Evolutionary conservation across 768 basidiomycete genomes (phyloP), one percentile per base, ranked within the genome.

Genomic region (Pleurotus pulmonarius): DNA sequence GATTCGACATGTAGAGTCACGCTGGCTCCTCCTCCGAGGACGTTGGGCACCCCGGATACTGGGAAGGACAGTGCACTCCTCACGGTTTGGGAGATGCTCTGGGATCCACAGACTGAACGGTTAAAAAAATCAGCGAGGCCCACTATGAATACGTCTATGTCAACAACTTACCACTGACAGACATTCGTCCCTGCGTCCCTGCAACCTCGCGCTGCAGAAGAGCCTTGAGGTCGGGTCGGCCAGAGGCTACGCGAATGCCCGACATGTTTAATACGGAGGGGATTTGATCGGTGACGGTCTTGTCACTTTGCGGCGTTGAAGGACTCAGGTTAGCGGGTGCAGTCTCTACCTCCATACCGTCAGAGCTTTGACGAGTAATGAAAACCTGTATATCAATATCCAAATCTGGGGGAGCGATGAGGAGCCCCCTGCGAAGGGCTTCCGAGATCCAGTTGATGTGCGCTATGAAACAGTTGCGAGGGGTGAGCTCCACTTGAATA

Each of bases 371-470:
- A 12, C 55, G 55, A 13, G 81, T 82, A 54, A 73, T 63, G 63
- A 73, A 77, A 37, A 82, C 62, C n/a, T 69, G 69, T 62, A 82
- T 66, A 25, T 70, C 65, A 41, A 81, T 63, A 0, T 62, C 61
- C 29, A 81, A 34, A 18, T 60, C 65, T 0, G 66, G 24, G 1
- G 73, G 71, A 4, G 68, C 58, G 25, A 65, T 56, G 25, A 64
- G 62, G 3, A 75, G 59, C 0, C 71, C 70, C 45, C 65, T 64
- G 6, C 63, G 43, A 5, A 82, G 70, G 0, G 68, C 61, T 3
- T 75, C 69, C 6, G 73, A 68, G 47, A 83, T 77, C 81, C 82
- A 83, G 8, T 65, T 63, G 20, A 78, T 56, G 45, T 81, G 76
- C 37, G 65, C 73, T 71, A 46, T 40, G 46, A 11, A 12, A 34